A percentile compares a stretch with the other conserved stretches of the same genome.
Evolutionary conservation across 2,329 filamentous ascomycete species (phyloP).

Genomic region (Aspergillus sp.): DNA sequence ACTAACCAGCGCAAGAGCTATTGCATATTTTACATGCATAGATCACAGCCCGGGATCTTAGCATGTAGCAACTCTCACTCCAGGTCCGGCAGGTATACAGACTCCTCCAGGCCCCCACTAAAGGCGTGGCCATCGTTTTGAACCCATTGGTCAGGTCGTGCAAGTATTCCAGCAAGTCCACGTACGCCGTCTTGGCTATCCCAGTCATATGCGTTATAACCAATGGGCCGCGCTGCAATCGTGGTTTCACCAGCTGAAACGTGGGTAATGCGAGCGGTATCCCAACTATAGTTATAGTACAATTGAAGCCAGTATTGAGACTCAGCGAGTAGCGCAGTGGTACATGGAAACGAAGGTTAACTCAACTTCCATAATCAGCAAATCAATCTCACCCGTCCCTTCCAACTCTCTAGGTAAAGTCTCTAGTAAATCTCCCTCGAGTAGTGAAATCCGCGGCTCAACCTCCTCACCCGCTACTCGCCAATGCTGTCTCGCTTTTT

Average conservation of each 20-base stretch:
- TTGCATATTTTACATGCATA: not conserved
- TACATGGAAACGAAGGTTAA: not conserved
- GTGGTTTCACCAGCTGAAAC: not conserved
- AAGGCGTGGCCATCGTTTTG: slow-evolving; percentile 1
- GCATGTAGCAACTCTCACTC: not conserved
- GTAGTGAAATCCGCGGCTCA: slow-evolving; percentile 57
- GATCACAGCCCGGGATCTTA: not conserved
- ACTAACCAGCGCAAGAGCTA: not conserved
- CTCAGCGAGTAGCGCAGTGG: not conserved
- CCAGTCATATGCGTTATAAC: not conserved
- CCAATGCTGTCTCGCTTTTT: slow-evolving; percentile 60
- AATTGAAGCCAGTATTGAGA: not conserved
- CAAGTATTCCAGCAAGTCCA: not conserved
- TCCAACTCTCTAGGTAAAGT: slow-evolving; percentile 57
- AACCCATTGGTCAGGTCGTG: not conserved
- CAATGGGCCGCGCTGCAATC: not conserved
- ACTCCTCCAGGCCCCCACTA: slow-evolving; percentile 4
- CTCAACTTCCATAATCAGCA: not conserved
- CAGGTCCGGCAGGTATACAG: slow-evolving; percentile 1
- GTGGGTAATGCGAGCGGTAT: not conserved
- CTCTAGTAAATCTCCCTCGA: slow-evolving; percentile 62
- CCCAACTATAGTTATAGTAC: not conserved
- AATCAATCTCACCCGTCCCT: slow-evolving; percentile 20
- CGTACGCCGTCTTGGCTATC: not conserved
- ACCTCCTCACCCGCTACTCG: slow-evolving; percentile 54